These are phyloP conservation scores for Xylaria grammica DNA, from an alignment of 495 filamentous ascomycete species.

Conservation along the genomic window DNA sequence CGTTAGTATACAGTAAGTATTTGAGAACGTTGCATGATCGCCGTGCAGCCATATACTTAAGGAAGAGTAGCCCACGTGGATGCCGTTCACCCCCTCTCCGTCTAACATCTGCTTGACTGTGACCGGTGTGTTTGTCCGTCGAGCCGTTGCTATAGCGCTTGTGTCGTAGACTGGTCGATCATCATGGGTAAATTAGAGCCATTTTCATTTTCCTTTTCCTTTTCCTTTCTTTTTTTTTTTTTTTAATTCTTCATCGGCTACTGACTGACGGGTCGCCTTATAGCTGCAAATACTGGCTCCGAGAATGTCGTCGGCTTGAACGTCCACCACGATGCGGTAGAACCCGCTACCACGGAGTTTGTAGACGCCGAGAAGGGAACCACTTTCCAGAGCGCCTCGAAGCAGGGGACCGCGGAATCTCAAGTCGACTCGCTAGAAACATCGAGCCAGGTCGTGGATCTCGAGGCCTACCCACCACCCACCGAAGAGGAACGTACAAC, in stretches of 20 bases:
- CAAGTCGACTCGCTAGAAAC: conserved; percentile 19
- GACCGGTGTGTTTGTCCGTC: neutral
- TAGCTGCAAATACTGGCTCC: conserved; percentile 15
- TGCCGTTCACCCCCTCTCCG: neutral
- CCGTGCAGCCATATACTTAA: neutral
- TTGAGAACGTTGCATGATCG: neutral
- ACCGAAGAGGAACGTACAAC: conserved; percentile 54
- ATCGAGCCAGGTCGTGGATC: conserved; percentile 18
- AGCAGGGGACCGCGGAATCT: conserved; percentile 4
- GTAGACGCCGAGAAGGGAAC: conserved; percentile 10
- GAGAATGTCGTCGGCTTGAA: conserved; percentile 33
- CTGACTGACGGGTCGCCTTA: neutral
- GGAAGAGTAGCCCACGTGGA: neutral
- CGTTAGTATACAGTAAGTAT: conserved; percentile 2
- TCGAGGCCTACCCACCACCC: conserved; percentile 35
- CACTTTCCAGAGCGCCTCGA: neutral
- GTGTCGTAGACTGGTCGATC: neutral
- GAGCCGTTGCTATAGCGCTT: neutral
- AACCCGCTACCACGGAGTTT: conserved; percentile 22
- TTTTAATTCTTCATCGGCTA: too few relatives aligned
- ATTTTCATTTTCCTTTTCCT: too few relatives aligned
- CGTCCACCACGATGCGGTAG: conserved; percentile 23
- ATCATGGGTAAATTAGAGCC: conserved; percentile 11
- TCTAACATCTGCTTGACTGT: neutral
- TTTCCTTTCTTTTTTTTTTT: too few relatives aligned